Base-by-base conservation (phyloP, 1,284 basidiomycete species). In the Pseudozyma pruni region DNA sequence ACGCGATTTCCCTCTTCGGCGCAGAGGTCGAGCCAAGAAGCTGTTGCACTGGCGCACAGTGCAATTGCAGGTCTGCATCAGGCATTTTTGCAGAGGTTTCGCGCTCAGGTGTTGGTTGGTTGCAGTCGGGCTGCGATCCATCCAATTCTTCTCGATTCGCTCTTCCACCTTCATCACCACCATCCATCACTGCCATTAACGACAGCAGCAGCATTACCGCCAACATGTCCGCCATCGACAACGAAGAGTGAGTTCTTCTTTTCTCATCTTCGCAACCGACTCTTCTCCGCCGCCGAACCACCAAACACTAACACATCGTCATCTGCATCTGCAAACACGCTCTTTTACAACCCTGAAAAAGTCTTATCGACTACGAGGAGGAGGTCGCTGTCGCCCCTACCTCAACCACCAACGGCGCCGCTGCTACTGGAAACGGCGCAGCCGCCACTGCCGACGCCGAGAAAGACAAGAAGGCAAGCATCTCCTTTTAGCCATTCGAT, bases 311-410 rank as follows among this genome's bases (percentile, higher is more conserved):
- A 48, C 51, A 48, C 51, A 49, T 50, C 54, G 14, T n/a, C 37
- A 14, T 23, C 27, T 39, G 19, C 39, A 43, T 23, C 25, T 43
- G 35, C 23, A 41, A 14, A n/a, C 31, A 27, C 40, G 8, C 41
- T 22, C 29, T n/a, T 45, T 34, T 34, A 41, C 13, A 17, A 34
- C 22, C 17, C 25, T 23, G n/a, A 9, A 19, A 22, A 59, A 81
- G 80, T 71, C 78, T 82, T n/a, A 81, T 82, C 68, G 80, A 82
- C 51, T 82, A 82, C 79, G 80, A 82, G 69, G 80, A 82, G 79
- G 80, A 82, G 62, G 73, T 80, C 48, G 66, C 76, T 37, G 70
- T 79, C 51, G 66, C 75, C 34, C 71, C 76, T 17, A 66, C 78
- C 27, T 61, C 77, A 11, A 56, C 61, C 52, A 74, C 72, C 45